A percentile compares a stretch with the other conserved stretches of the same genome.
Evolutionary conservation across 371 early-diverging fungal species (phyloP).

Genomic region (Synchytrium microbalum): DNA sequence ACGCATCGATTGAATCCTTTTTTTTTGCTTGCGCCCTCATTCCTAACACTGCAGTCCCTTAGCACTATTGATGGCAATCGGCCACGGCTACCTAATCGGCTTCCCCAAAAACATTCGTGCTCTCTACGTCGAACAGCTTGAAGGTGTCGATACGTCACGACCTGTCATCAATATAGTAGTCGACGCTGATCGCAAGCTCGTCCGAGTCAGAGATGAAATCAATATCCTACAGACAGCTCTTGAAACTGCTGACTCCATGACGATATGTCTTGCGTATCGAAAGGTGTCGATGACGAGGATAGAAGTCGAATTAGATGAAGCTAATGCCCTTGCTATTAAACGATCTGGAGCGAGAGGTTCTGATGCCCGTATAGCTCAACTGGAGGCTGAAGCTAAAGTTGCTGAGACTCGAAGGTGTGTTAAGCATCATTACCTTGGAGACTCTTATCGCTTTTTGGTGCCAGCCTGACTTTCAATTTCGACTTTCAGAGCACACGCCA

Average conservation of each 20-base stretch:
- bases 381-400: slow-evolving; percentile 45
- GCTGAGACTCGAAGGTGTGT: too few species aligned
- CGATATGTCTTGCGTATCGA: too few species aligned
- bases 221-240: neutral
- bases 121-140: slow-evolving; percentile 67
- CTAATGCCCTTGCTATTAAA: slow-evolving; percentile 58
- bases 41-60: neutral
- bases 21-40: neutral
- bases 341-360: slow-evolving; percentile 73
- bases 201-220: slow-evolving; percentile 16
- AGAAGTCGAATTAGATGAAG: slow-evolving; percentile 37
- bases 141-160: slow-evolving; percentile 38
- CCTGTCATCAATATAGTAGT: slow-evolving; percentile 60
- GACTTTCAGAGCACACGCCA: too few species aligned
- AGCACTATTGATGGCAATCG: slow-evolving; percentile 66
- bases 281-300: slow-evolving; percentile 13
- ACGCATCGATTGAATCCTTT: neutral
- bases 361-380: slow-evolving; percentile 55
- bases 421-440: too few species aligned
- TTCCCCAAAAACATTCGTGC: slow-evolving; percentile 68
- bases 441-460: too few species aligned
- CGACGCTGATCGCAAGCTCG: slow-evolving; percentile 56
- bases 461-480: too few species aligned
- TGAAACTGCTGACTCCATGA: too few species aligned
- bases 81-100: slow-evolving; percentile 62